Conservation (phyloP, 2,329 filamentous ascomycete genomes). For the Penicillium thymicola region DNA sequence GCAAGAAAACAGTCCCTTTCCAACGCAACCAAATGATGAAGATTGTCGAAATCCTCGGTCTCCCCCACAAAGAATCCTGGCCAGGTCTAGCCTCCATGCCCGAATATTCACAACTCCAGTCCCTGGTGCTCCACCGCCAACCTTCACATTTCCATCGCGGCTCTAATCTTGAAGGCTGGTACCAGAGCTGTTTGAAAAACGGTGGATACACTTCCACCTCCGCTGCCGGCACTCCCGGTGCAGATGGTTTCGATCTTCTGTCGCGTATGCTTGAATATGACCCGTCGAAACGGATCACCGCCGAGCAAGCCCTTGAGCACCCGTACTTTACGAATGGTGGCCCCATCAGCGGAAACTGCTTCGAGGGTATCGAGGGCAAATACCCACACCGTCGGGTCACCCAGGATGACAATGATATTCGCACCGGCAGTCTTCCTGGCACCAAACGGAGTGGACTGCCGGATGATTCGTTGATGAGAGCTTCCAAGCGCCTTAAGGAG, state of each 20-base stretch:
- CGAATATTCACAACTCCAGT: slow-evolving; percentile 71
- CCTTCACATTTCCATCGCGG: slow-evolving; percentile 52
- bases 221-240: slow-evolving; percentile 57
- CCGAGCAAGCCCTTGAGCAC: slow-evolving; percentile 82
- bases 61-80: slow-evolving; percentile 87
- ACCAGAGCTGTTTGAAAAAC: slow-evolving; percentile 66
- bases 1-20: slow-evolving; percentile 95
- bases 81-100: slow-evolving; percentile 80
- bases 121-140: slow-evolving; percentile 44
- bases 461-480: slow-evolving; percentile 69
- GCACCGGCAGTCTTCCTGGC: slow-evolving; percentile 82
- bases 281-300: slow-evolving; percentile 81
- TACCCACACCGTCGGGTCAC: slow-evolving; percentile 89
- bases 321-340: slow-evolving; percentile 75
- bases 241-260: slow-evolving; percentile 78
- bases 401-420: slow-evolving; percentile 92
- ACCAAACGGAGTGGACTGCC: slow-evolving; percentile 84
- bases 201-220: slow-evolving; percentile 50
- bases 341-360: slow-evolving; percentile 76
- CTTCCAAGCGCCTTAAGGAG: slow-evolving; percentile 55
- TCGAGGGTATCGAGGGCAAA: slow-evolving; percentile 81
- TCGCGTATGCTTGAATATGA: slow-evolving; percentile 87
- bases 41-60: slow-evolving; percentile 92
- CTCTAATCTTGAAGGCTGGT: slow-evolving; percentile 72
- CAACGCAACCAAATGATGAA: slow-evolving; percentile 99